A percentile compares a stretch with the other conserved stretches of the same genome.
Evolutionary conservation across 176 grass and related monocot species (phyloP).

Genomic region (Chrysopogon serrulatus): DNA sequence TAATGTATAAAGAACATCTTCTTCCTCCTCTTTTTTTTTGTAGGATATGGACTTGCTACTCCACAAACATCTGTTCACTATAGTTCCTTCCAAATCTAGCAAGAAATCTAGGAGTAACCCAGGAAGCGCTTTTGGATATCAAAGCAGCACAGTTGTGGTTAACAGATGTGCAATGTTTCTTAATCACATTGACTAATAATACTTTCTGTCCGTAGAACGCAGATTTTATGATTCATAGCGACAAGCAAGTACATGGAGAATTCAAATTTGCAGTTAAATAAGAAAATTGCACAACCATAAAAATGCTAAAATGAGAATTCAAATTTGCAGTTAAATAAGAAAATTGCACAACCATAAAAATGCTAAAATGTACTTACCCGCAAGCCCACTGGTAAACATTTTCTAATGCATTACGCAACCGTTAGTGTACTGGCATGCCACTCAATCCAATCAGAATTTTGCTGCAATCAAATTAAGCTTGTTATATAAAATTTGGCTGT

Average conservation of each 20-base stretch:
- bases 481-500: neutral
- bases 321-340: neutral
- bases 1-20: neutral
- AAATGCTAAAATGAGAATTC: neutral
- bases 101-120: neutral
- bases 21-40: neutral
- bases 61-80: neutral
- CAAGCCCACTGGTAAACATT: slow-evolving; percentile 97
- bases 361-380: slow-evolving; percentile 56
- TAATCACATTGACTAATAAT: neutral
- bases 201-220: neutral
- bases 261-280: slow-evolving; percentile 8
- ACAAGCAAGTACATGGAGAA: neutral
- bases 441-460: slow-evolving; percentile 75
- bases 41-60: neutral
- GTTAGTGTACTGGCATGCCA: slow-evolving; percentile 66
- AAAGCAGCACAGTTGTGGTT: slow-evolving; percentile 8
- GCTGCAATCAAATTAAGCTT: slow-evolving; percentile 41
- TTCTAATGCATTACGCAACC: slow-evolving; percentile 77
- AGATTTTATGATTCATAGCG: neutral
- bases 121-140: neutral
- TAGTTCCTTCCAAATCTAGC: neutral
- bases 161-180: neutral
- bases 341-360: neutral
- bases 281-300: neutral